Evolutionary conservation across 2,329 filamentous ascomycete species (phyloP).

Genomic region (Pseudogymnoascus sp.): DNA sequence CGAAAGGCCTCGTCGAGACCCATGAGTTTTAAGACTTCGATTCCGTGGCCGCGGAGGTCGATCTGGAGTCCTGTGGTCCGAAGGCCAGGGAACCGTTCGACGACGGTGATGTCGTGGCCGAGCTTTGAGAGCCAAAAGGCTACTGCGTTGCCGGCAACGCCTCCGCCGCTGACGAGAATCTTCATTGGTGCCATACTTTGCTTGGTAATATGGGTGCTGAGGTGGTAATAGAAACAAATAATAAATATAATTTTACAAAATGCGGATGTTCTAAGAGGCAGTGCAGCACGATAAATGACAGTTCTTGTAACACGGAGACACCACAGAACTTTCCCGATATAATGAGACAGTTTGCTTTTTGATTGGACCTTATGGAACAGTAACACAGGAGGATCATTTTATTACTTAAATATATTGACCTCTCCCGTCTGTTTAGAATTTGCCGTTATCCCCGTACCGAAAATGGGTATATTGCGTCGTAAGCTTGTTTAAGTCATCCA

Average conservation of each 20-base stretch:
- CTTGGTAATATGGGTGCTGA: not conserved
- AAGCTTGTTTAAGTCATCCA: not conserved
- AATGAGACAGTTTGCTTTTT: not conserved
- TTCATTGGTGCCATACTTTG: conserved; percentile 18
- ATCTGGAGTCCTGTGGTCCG: conserved; percentile 45
- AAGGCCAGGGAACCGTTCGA: conserved; percentile 36
- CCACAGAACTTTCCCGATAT: too few relatives aligned
- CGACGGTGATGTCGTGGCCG: conserved; percentile 32
- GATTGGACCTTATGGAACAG: not conserved
- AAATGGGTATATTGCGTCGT: not conserved
- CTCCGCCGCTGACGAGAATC: conserved; percentile 31
- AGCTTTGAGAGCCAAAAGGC: conserved; percentile 42
- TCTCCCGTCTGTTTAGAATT: not conserved
- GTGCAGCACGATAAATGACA: not conserved
- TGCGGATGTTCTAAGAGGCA: not conserved
- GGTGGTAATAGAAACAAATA: not conserved
- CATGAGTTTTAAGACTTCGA: conserved; percentile 45
- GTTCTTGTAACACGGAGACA: not conserved
- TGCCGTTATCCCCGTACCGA: not conserved
- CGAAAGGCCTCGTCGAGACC: conserved; percentile 40
- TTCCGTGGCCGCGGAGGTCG: conserved; percentile 45
- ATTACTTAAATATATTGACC: not conserved
- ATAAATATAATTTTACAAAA: not conserved
- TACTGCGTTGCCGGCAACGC: conserved; percentile 35
- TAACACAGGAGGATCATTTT: not conserved